Conservation (phyloP, 2,329 filamentous ascomycete species). For the Xylaria polymorpha region DNA sequence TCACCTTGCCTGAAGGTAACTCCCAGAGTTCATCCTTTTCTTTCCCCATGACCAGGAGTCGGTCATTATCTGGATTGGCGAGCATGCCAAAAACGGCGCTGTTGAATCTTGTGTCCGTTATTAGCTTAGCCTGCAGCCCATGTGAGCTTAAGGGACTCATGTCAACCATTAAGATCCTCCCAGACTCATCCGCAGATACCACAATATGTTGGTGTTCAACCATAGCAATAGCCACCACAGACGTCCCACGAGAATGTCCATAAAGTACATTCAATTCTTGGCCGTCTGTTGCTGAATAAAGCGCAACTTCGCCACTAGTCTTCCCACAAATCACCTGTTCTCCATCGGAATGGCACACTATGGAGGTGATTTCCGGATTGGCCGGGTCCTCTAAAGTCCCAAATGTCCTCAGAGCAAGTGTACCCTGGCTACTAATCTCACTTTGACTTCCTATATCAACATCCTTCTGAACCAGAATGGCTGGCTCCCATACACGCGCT, state of each 20-base stretch:
- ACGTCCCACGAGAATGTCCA: constrained; percentile 40
- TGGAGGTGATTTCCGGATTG: constrained; percentile 43
- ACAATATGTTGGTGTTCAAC: constrained; percentile 40
- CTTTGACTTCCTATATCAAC: constrained; percentile 42
- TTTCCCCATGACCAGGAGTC: constrained; percentile 41
- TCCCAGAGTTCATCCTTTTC: constrained; percentile 43
- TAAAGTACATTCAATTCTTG: constrained; percentile 39
- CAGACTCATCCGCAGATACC: constrained; percentile 47
- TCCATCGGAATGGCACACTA: constrained; percentile 35
- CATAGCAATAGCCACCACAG: constrained; percentile 40
- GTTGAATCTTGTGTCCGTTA: constrained; percentile 36
- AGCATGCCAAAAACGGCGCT: constrained; percentile 37
- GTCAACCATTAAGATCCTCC: constrained; percentile 43
- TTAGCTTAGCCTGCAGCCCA: constrained; percentile 21
- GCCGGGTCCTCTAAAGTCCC: constrained; percentile 31
- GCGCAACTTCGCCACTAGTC: constrained; percentile 43
- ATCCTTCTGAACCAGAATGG: constrained; percentile 46
- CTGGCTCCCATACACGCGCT: constrained; percentile 53
- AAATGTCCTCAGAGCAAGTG: constrained; percentile 26
- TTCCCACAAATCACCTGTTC: constrained; percentile 45
- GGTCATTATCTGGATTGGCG: constrained; percentile 37
- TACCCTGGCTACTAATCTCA: constrained; percentile 33
- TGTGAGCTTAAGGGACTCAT: constrained; percentile 17
- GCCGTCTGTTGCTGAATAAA: constrained; percentile 42
- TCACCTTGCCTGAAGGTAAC: constrained; percentile 39